phyloP scores from a whole-genome alignment of 306 rosid species.

The Acacia confusa region DNA sequence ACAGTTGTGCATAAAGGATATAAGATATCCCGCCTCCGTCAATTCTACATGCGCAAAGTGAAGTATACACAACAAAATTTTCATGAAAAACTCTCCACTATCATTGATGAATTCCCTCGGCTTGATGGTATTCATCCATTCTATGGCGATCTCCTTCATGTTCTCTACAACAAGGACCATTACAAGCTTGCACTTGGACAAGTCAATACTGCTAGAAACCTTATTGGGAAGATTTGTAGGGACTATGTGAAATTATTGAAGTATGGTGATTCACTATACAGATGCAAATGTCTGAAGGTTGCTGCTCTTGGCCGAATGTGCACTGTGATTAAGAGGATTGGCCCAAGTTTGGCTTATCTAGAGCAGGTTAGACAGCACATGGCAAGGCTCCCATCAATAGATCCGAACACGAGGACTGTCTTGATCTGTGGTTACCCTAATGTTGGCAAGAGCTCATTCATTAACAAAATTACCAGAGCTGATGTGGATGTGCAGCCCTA shows the following conservation, averaged over 20 bases:
- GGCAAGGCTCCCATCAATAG: constrained; percentile 92
- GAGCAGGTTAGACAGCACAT: constrained; percentile 90
- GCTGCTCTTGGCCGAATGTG: constrained; percentile 97
- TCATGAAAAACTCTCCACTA: constrained; percentile 74
- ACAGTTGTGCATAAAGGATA: constrained; percentile 91
- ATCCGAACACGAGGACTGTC: constrained; percentile 73
- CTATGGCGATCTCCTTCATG: constrained; percentile 83
- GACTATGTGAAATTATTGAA: constrained; percentile 80
- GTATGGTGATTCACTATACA: constrained; percentile 82
- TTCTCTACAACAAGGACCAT: constrained; percentile 88
- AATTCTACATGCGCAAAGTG: constrained; percentile 86
- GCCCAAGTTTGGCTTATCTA: constrained; percentile 86
- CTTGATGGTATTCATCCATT: constrained; percentile 81
- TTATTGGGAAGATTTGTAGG: constrained; percentile 71
- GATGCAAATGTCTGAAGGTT: constrained; percentile 80
- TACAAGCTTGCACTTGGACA: constrained; percentile 97
- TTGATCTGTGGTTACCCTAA: constrained; percentile 92
- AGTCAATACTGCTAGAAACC: constrained; percentile 81
- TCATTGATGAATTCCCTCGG: constrained; percentile 83
- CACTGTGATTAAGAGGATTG: constrained; percentile 81
- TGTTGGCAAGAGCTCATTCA: constrained; percentile 91
- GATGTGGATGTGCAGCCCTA: constrained; percentile 93
- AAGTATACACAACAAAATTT: constrained; percentile 76
- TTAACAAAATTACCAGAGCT: constrained; percentile 88
- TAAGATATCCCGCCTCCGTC: constrained; percentile 74